Percentiles rank a stretch among this genome's conserved stretches.
These are phyloP conservation scores for Alternaria longipes DNA, from an alignment of 2,329 filamentous ascomycete species.

Conservation along the genomic window DNA sequence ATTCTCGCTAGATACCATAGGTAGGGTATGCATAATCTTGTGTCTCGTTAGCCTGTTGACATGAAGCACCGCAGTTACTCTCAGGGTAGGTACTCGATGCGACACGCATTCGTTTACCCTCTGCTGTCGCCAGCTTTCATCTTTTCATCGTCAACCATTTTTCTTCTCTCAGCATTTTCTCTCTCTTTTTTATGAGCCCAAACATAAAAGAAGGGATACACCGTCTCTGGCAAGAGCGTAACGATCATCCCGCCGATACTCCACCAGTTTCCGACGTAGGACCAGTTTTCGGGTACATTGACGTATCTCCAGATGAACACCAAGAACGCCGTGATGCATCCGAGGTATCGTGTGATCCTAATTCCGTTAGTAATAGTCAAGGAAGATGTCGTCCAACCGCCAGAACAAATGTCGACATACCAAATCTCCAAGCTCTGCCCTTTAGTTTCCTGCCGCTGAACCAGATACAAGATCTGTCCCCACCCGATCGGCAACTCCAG, in stretches of 20 bases:
- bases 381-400: background rate
- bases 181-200: conserved; percentile 40
- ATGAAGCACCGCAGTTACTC: background rate
- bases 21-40: background rate
- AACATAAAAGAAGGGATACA: conserved; percentile 53
- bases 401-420: conserved; percentile 31
- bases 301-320: conserved; percentile 54
- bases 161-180: conserved; percentile 18
- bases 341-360: conserved; percentile 52
- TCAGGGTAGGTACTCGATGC: background rate
- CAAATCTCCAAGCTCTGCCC: conserved; percentile 54
- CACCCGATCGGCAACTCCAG: conserved; percentile 53
- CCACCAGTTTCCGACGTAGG: conserved; percentile 48
- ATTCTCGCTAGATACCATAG: background rate
- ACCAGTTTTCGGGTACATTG: conserved; percentile 53
- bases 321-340: conserved; percentile 51
- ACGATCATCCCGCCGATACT: conserved; percentile 47
- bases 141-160: conserved; percentile 3
- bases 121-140: background rate
- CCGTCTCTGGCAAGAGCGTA: conserved; percentile 52
- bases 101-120: background rate
- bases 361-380: background rate
- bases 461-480: conserved; percentile 45
- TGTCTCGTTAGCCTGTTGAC: background rate
- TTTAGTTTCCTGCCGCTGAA: conserved; percentile 44